A percentile compares a stretch with the other conserved stretches of the same genome.
These are phyloP conservation scores for Candida easanensis DNA, from an alignment of 805 yeast genomes.

Conservation along the genomic window DNA sequence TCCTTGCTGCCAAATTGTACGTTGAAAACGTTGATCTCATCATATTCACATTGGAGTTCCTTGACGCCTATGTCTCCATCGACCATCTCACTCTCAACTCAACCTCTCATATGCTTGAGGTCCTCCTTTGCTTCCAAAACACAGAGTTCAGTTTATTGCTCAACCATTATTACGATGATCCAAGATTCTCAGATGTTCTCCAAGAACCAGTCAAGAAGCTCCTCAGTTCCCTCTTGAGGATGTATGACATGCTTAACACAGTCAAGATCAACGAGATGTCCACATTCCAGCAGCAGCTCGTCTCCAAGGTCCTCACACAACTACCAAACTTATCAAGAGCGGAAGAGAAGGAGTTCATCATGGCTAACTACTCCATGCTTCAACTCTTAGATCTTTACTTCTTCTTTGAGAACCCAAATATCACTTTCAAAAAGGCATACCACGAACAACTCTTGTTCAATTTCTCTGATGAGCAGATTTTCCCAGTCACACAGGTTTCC, in stretches of 20 bases:
- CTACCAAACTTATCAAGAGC: slow-evolving; percentile 16
- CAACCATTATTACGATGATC: slow-evolving; percentile 39
- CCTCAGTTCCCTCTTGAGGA: slow-evolving; percentile 9
- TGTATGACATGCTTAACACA: slow-evolving; percentile 14
- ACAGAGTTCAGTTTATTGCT: slow-evolving; percentile 44
- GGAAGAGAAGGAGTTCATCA: slow-evolving; percentile 30
- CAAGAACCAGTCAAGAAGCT: slow-evolving; percentile 13
- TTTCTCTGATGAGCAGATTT: slow-evolving; percentile 48
- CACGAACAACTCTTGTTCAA: slow-evolving; percentile 67
- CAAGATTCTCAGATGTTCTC: slow-evolving; percentile 13
- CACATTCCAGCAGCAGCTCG: slow-evolving; percentile 20
- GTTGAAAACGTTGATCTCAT: slow-evolving; percentile 25
- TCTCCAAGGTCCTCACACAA: slow-evolving; percentile 12
- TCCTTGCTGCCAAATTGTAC: slow-evolving; percentile 18
- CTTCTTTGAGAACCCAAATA: slow-evolving; percentile 54
- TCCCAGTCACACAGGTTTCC: slow-evolving; percentile 35
- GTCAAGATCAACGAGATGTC: slow-evolving; percentile 19
- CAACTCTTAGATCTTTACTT: slow-evolving; percentile 52
- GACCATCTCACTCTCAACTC: slow-evolving; percentile 22
- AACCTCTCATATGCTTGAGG: slow-evolving; percentile 34
- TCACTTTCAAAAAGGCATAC: slow-evolving; percentile 58
- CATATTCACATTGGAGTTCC: slow-evolving; percentile 19
- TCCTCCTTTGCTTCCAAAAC: slow-evolving; percentile 45
- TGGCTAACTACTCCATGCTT: slow-evolving; percentile 44
- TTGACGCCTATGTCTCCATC: slow-evolving; percentile 20